Conservation (phyloP, 202 grass and related monocot species). For the Setaria viridis region DNA sequence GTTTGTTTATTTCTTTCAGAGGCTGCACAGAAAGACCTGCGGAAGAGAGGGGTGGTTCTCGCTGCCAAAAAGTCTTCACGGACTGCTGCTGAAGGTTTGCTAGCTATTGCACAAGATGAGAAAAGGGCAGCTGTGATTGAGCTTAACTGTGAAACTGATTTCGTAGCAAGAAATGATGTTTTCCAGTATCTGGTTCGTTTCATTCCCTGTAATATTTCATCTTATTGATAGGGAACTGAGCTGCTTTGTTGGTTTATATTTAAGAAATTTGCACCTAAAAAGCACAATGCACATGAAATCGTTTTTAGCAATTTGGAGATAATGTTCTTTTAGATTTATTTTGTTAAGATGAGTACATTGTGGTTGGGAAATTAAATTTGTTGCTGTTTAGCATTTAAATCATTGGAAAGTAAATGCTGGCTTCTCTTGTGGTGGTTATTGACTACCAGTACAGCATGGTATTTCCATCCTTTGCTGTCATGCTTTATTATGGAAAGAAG, state of each 20-base stretch:
- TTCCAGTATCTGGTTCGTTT: conserved; percentile 80
- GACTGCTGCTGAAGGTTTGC: conserved; percentile 82
- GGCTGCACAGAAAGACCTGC: conserved; percentile 78
- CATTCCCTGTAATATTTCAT: neutral
- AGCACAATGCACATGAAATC: neutral
- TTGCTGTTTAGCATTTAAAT: neutral
- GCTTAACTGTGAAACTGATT: conserved; percentile 95
- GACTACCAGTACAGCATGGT: neutral
- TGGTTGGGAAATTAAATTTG: neutral
- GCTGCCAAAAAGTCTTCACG: conserved; percentile 79
- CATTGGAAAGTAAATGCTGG: neutral
- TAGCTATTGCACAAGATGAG: conserved; percentile 75
- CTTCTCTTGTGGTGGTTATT: neutral
- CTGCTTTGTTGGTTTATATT: neutral
- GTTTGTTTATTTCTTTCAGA: conserved; percentile 59
- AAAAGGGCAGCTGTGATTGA: conserved; percentile 76
- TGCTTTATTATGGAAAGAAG: no score
- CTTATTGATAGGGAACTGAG: neutral
- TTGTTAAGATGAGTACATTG: neutral
- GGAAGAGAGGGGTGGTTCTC: conserved; percentile 82
- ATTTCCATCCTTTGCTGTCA: neutral
- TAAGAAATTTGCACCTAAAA: neutral
- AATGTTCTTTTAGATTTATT: neutral
- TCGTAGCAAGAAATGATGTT: conserved; percentile 95
- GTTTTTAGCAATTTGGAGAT: neutral